A percentile compares a stretch with the other conserved stretches of the same genome.
Conservation (phyloP, 2,329 filamentous ascomycete genomes). For the Ciborinia camelliae region DNA sequence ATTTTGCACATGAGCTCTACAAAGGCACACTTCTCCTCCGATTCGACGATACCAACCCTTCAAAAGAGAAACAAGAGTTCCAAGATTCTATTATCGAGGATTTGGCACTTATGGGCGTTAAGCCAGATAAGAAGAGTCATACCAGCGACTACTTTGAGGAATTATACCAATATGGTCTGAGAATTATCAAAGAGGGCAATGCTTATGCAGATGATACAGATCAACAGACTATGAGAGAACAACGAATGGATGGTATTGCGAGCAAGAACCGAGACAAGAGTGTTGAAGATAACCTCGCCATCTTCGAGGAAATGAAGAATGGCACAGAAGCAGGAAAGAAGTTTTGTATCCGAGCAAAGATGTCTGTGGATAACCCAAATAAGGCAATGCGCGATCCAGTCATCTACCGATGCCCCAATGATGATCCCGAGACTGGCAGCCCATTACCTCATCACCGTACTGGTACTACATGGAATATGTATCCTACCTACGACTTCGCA, state of each 20-base stretch:
- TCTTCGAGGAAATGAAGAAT: conserved; percentile 91
- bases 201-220: conserved; percentile 95
- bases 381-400: conserved; percentile 95
- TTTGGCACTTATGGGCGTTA: conserved; percentile 84
- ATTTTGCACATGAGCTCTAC: conserved; percentile 92
- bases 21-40: conserved; percentile 86
- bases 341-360: conserved; percentile 94
- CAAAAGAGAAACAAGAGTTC: conserved; percentile 95
- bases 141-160: conserved; percentile 95
- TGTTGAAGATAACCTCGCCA: conserved; percentile 78
- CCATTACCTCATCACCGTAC: conserved; percentile 84
- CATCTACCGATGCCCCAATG: conserved; percentile 92
- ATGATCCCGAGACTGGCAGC: conserved; percentile 13
- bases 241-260: conserved; percentile 80
- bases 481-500: conserved; percentile 84
- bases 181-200: conserved; percentile 79
- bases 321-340: conserved; percentile 73
- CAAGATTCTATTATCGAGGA: conserved; percentile 93
- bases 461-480: conserved; percentile 76
- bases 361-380: conserved; percentile 87
- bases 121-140: conserved; percentile 80
- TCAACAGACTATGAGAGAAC: conserved; percentile 79
- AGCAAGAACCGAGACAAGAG: conserved; percentile 76
- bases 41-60: conserved; percentile 96
- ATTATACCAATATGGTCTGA: conserved; percentile 79